Percentiles rank a stretch among this genome's conserved stretches.
phyloP scores from a whole-genome alignment of 164 flowering plant species.

The Tetracentron sinense region DNA sequence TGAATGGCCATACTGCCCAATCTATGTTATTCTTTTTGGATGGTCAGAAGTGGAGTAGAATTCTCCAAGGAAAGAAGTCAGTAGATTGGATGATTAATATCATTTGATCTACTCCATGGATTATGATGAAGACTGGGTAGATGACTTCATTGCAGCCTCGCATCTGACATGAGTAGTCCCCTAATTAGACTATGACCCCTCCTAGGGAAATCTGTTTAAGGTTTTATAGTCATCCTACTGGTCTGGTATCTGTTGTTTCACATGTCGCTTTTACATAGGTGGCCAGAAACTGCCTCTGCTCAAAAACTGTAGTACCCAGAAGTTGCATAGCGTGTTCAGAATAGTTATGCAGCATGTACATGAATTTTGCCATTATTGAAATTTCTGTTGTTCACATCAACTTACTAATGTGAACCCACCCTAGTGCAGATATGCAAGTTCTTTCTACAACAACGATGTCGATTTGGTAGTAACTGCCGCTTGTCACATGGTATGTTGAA shows the following conservation, averaged over 20 bases:
- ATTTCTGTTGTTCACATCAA: conserved; percentile 1
- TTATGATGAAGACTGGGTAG: not conserved
- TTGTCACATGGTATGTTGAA: conserved; percentile 90
- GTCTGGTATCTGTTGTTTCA: not conserved
- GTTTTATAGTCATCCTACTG: not conserved
- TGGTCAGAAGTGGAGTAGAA: not conserved
- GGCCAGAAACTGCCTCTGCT: not conserved
- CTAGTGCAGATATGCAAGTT: conserved; percentile 98
- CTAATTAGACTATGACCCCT: not conserved
- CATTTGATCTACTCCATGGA: not conserved
- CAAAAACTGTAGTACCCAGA: not conserved
- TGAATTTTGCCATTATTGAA: not conserved
- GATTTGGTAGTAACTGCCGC: conserved; percentile 94
- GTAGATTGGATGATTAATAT: not conserved
- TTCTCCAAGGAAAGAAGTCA: not conserved
- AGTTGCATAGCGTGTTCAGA: not conserved
- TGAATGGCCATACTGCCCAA: not conserved
- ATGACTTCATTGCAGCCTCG: not conserved
- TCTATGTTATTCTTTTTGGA: not conserved
- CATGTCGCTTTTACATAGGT: not conserved
- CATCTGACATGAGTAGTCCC: not conserved
- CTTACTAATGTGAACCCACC: conserved; percentile 52
- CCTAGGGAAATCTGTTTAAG: not conserved
- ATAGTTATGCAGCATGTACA: not conserved
- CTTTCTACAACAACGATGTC: conserved; percentile 93